Percentiles rank a stretch among this genome's conserved stretches.
phyloP scores from a whole-genome alignment of 106 monocot genomes.

The Acorus calamus region DNA sequence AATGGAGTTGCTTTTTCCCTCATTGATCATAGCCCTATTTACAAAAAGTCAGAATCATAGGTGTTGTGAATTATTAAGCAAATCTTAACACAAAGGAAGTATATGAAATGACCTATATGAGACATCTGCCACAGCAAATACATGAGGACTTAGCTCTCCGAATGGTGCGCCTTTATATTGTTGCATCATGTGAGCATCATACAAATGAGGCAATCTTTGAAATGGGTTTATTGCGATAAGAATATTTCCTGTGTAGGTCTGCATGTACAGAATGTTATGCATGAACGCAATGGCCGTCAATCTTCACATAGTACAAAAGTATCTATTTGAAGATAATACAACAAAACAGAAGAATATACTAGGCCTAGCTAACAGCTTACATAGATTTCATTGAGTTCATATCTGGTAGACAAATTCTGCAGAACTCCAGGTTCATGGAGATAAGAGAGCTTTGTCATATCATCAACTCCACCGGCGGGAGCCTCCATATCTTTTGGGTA shows the following conservation, averaged over 20 bases:
- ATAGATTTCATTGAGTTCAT: conserved; percentile 80
- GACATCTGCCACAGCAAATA: conserved; percentile 78
- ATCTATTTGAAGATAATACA: too few relatives aligned
- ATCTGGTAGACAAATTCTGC: conserved; percentile 63
- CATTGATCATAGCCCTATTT: conserved; percentile 71
- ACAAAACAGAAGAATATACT: too few relatives aligned
- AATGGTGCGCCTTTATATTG: conserved; percentile 73
- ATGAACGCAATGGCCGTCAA: not conserved
- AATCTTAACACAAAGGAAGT: not conserved
- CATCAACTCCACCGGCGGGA: conserved; percentile 74
- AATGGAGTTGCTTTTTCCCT: conserved; percentile 71
- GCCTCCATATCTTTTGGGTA: conserved; percentile 76
- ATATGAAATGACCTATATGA: conserved; percentile 45
- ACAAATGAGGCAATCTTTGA: conserved; percentile 72
- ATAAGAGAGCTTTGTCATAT: conserved; percentile 84
- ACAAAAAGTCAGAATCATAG: not conserved
- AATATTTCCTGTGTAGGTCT: conserved; percentile 83
- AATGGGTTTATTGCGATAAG: conserved; percentile 78
- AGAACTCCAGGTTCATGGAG: conserved; percentile 74
- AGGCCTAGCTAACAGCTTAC: conserved; percentile 15
- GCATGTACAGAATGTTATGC: conserved; percentile 5
- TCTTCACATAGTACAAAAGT: too few relatives aligned
- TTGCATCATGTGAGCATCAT: conserved; percentile 72
- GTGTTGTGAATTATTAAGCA: too few relatives aligned
- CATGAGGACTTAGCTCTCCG: conserved; percentile 80